Base-by-base conservation (phyloP, 1,284 basidiomycete genomes). In the Stereum hirsutum region DNA sequence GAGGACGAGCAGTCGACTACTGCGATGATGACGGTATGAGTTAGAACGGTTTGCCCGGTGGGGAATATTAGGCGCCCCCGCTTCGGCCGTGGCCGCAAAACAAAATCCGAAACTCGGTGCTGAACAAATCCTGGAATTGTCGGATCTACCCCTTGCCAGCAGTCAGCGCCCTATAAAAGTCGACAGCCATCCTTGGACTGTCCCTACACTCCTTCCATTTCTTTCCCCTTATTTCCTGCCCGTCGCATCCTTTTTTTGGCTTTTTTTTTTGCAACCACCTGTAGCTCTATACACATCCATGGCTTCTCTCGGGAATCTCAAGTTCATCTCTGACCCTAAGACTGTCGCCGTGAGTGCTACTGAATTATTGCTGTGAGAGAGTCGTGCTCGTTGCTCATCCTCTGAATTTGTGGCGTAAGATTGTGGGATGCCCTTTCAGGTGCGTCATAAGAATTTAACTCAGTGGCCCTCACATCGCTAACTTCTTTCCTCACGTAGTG, bases 1-100 rank as follows among this genome's bases (percentile, higher is more conserved):
- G 79, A 85, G 82, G 82, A 85, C 81, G 72, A 75, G 65, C 81
- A 85, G 81, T 85, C 78, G 56, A 86, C 81, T 80, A 42, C 41
- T 42, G 41, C 41, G 32, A 27, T 26, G 20, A n/a, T n/a, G n/a
- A n/a, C n/a, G n/a, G n/a, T n/a, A n/a, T n/a, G n/a, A n/a, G n/a
- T n/a, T n/a, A n/a, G n/a, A 35, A 35, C 33, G 15, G 7, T 19
- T 70, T 95, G 7, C 75, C 95, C 15, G 92, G 90, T 2, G 82
- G n/a, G n/a, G n/a, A n/a, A n/a, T n/a, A n/a, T n/a, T n/a, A n/a
- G n/a, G n/a, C n/a, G n/a, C n/a, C n/a, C n/a, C n/a, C n/a, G n/a
- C n/a, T n/a, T n/a, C n/a, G n/a, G n/a, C n/a, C n/a, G n/a, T n/a
- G n/a, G n/a, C n/a, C n/a, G n/a, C n/a, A n/a, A n/a, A n/a, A n/a